A percentile compares a stretch with the other conserved stretches of the same genome.
phyloP scores from a whole-genome alignment of 225 moss, liverwort and hornwort species.

The Ulota crispa region DNA sequence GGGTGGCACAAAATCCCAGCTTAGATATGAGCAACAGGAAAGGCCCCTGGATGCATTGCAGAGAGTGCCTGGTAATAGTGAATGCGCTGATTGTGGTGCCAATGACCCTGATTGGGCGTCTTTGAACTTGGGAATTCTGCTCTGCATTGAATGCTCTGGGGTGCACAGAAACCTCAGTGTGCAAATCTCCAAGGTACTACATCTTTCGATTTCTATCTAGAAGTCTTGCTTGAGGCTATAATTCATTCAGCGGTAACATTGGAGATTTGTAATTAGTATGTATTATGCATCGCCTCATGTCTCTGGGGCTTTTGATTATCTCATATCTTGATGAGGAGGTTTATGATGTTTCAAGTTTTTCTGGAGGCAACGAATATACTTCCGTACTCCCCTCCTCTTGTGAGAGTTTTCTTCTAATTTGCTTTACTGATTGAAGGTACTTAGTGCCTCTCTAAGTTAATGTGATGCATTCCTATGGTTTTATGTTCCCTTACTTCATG shows the following conservation, averaged over 20 bases:
- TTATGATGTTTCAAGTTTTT: not conserved
- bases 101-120: constrained; percentile 91
- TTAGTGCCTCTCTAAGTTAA: not conserved
- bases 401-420: not conserved
- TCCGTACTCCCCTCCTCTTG: not conserved
- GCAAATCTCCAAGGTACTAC: constrained; percentile 67
- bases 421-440: constrained; percentile 21
- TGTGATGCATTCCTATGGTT: not conserved
- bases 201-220: not conserved
- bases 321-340: not conserved
- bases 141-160: constrained; percentile 86
- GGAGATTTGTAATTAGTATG: not conserved
- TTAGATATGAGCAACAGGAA: constrained; percentile 42
- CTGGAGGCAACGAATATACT: not conserved
- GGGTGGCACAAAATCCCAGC: constrained; percentile 25
- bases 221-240: constrained; percentile 4
- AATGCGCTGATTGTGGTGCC: constrained; percentile 81
- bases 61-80: constrained; percentile 64
- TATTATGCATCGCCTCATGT: not conserved
- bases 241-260: not conserved
- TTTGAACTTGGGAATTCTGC: constrained; percentile 71
- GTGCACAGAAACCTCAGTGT: constrained; percentile 86
- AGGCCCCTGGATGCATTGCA: constrained; percentile 67
- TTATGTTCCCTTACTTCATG: not conserved
- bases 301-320: not conserved